Evolutionary conservation across 2,329 filamentous ascomycete species (phyloP).

Genomic region (Ceratocystis albifundus): DNA sequence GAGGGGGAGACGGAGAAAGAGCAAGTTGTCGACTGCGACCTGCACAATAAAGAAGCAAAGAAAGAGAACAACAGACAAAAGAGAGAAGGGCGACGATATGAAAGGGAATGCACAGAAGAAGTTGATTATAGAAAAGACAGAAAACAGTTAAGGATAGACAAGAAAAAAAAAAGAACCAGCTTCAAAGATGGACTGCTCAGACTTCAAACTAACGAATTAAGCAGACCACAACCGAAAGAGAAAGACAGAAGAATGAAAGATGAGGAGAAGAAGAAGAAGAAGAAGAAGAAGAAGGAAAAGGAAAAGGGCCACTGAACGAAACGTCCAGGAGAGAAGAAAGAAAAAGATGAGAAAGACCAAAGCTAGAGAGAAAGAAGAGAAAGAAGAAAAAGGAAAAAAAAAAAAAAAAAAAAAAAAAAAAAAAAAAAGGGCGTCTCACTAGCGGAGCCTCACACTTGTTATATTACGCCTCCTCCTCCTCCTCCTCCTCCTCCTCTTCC

Average conservation of each 20-base stretch:
- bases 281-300: slow-evolving; percentile 3
- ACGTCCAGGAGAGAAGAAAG: too few species aligned
- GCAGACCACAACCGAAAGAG: background rate
- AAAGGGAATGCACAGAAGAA: background rate
- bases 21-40: background rate
- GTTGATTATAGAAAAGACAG: slow-evolving; percentile 1
- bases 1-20: background rate
- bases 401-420: background rate
- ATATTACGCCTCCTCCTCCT: background rate
- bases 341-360: background rate
- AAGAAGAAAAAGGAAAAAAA: background rate
- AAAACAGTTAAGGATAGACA: slow-evolving; percentile 1
- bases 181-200: background rate
- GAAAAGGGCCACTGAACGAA: background rate
- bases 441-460: background rate
- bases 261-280: background rate
- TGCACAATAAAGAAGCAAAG: background rate
- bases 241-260: background rate
- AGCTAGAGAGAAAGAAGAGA: background rate
- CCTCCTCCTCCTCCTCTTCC: too few species aligned
- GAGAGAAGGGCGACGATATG: background rate
- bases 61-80: background rate
- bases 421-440: background rate
- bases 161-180: slow-evolving; percentile 2
- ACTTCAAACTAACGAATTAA: background rate